A percentile compares a stretch with the other conserved stretches of the same genome.
phyloP scores from a whole-genome alignment of 305 asterid species.

The Coffea humblotiana region DNA sequence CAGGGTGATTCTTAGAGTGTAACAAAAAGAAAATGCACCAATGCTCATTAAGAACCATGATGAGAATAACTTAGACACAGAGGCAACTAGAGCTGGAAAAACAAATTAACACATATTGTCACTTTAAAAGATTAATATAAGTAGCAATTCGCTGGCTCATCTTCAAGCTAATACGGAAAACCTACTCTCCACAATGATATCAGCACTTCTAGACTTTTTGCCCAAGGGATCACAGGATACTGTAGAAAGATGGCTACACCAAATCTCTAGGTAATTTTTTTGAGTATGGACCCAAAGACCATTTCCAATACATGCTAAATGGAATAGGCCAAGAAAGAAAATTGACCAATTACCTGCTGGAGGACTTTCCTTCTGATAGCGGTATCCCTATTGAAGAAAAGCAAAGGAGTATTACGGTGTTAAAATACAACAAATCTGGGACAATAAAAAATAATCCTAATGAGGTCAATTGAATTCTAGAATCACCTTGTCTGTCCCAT shows the following conservation, averaged over 20 bases:
- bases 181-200: not conserved
- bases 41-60: not conserved
- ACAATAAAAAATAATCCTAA: constrained; percentile 12
- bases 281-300: not conserved
- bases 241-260: not conserved
- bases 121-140: not conserved
- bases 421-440: constrained; percentile 17
- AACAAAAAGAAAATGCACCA: not conserved
- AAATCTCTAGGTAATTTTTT: not conserved
- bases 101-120: not conserved
- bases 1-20: not conserved
- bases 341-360: constrained; percentile 57
- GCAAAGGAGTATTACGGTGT: constrained; percentile 10
- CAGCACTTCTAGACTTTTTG: not conserved
- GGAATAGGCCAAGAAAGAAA: not conserved
- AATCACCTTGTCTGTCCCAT: constrained; percentile 95
- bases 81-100: not conserved
- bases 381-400: constrained; percentile 66
- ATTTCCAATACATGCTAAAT: not conserved
- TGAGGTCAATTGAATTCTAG: not conserved
- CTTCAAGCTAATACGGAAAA: not conserved
- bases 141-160: not conserved
- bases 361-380: constrained; percentile 90
- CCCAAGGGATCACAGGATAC: not conserved
- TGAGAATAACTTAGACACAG: not conserved